A percentile compares a stretch with the other conserved stretches of the same genome.
Evolutionary conservation across 768 basidiomycete genomes (phyloP).

Genomic region (Coprinellus aureogranulatus): DNA sequence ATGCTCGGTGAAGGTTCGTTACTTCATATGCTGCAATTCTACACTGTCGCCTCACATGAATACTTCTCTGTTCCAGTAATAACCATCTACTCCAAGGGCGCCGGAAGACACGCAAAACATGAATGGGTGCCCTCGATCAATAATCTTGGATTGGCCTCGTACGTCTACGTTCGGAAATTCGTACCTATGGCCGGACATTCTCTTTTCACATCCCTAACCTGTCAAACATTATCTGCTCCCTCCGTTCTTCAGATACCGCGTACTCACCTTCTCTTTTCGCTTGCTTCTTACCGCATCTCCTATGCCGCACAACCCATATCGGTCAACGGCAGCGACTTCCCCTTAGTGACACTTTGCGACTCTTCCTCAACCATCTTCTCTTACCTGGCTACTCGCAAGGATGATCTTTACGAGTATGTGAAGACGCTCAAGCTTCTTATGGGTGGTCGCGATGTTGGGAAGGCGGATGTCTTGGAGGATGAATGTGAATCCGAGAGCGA

Average conservation of each 20-base stretch:
- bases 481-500: too few species aligned
- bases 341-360: neutral
- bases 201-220: constrained; percentile 12
- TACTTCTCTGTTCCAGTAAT: constrained; percentile 4
- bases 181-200: neutral
- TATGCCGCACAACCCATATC: neutral
- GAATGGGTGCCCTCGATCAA: constrained; percentile 9
- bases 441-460: too few species aligned
- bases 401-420: too few species aligned
- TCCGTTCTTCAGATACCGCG: constrained; percentile 17
- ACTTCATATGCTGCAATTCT: neutral
- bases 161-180: constrained; percentile 1
- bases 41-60: neutral
- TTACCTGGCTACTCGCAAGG: neutral
- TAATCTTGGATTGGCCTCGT: constrained; percentile 13
- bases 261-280: constrained; percentile 14
- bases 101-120: constrained; percentile 13
- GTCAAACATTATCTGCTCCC: constrained; percentile 6
- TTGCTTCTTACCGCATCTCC: neutral
- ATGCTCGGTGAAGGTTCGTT: neutral
- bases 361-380: neutral
- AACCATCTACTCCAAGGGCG: constrained; percentile 14
- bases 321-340: neutral
- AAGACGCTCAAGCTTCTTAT: too few species aligned
- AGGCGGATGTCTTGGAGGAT: too few species aligned